Percentiles rank a stretch among this genome's conserved stretches.
Conservation (phyloP, 169 alveolate genomes). For the Cryptosporidium parvum region DNA sequence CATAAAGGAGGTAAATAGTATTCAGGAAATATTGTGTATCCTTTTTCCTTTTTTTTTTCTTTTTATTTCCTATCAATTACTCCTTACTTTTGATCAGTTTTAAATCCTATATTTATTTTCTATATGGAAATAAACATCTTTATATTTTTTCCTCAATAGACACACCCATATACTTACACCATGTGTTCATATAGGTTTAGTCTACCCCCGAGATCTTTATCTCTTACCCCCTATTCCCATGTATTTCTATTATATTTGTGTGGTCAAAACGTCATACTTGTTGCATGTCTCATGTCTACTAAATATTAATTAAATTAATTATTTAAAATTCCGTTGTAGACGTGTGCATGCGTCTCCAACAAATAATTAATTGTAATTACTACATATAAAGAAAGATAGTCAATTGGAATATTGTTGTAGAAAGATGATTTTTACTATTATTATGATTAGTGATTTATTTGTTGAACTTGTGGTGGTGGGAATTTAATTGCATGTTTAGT, state of each 20-base stretch:
- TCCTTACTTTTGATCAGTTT: slow-evolving; percentile 14
- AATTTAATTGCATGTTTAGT: too few species aligned
- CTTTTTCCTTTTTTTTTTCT: slow-evolving; percentile 10
- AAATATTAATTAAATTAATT: neutral
- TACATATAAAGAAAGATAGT: too few species aligned
- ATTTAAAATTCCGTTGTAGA: neutral
- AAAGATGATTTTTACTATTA: too few species aligned
- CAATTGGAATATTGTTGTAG: neutral
- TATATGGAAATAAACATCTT: slow-evolving; percentile 72
- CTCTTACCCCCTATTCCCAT: slow-evolving; percentile 57
- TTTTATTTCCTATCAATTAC: neutral
- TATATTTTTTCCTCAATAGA: slow-evolving; percentile 58
- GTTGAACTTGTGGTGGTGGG: too few species aligned
- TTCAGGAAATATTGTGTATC: slow-evolving; percentile 10
- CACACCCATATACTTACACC: slow-evolving; percentile 73
- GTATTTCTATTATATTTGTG: slow-evolving; percentile 60
- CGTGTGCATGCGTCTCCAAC: slow-evolving; percentile 39
- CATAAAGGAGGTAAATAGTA: slow-evolving; percentile 3
- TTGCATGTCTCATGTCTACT: slow-evolving; percentile 45
- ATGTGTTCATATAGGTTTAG: slow-evolving; percentile 51
- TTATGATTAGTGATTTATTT: too few species aligned
- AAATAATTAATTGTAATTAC: neutral
- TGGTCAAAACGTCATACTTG: slow-evolving; percentile 76
- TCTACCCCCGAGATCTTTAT: slow-evolving; percentile 32
- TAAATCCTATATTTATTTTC: slow-evolving; percentile 28